A percentile compares a stretch with the other conserved stretches of the same genome.
Conservation (phyloP, 2,329 filamentous ascomycete species). For the Ascochyta koolunga region DNA sequence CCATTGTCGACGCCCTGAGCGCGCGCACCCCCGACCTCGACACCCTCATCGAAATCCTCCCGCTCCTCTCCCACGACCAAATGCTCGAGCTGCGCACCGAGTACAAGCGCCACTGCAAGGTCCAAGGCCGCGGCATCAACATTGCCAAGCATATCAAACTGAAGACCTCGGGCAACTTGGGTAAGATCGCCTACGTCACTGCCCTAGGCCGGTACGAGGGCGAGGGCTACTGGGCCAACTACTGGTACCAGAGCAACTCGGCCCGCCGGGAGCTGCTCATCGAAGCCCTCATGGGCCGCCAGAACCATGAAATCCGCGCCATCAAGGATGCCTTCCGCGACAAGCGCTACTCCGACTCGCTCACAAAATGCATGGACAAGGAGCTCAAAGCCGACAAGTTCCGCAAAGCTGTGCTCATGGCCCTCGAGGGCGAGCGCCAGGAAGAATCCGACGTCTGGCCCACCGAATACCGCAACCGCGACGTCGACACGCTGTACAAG, state of each 20-base stretch:
- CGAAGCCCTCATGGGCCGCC: constrained; percentile 87
- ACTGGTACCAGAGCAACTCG: constrained; percentile 91
- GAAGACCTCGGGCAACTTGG: constrained; percentile 77
- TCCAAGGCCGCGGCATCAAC: constrained; percentile 80
- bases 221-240: constrained; percentile 97
- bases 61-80: constrained; percentile 83
- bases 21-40: constrained; percentile 68
- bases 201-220: constrained; percentile 89
- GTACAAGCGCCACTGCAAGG: constrained; percentile 90
- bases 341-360: constrained; percentile 84
- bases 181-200: constrained; percentile 89
- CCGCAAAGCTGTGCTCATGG: constrained; percentile 82
- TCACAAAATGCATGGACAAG: constrained; percentile 85
- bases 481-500: constrained; percentile 74
- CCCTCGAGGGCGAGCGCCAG: constrained; percentile 82
- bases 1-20: constrained; percentile 76
- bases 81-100: constrained; percentile 83
- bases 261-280: constrained; percentile 88
- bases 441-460: constrained; percentile 72
- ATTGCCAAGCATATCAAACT: constrained; percentile 85
- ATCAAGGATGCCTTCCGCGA: constrained; percentile 92
- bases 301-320: constrained; percentile 81
- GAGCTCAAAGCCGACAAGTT: constrained; percentile 97
- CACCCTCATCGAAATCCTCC: constrained; percentile 81
- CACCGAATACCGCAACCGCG: constrained; percentile 64